Percentiles rank a stretch among this genome's conserved stretches.
phyloP scores from a whole-genome alignment of 441 rosid species.

The Euphorbia schlechtendalii region DNA sequence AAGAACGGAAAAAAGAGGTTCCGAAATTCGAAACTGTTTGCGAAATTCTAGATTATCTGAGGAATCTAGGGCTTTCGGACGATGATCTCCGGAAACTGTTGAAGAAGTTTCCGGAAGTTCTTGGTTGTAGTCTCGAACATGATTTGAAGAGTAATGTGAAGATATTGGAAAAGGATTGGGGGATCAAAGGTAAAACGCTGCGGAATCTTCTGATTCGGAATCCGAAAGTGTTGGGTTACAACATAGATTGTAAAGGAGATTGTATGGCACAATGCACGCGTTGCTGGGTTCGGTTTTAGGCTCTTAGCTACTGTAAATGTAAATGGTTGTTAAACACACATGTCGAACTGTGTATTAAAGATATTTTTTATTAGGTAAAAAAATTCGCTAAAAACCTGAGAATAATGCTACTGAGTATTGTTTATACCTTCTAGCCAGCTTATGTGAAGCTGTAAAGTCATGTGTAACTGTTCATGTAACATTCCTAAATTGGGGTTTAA shows the following conservation, averaged over 20 bases:
- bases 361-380: no score
- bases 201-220: slow-evolving; percentile 59
- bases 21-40: slow-evolving; percentile 45
- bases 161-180: slow-evolving; percentile 71
- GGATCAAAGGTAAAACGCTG: slow-evolving; percentile 61
- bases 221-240: slow-evolving; percentile 81
- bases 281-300: slow-evolving; percentile 75
- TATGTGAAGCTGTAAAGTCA: no score
- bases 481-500: no score
- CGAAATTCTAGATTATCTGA: slow-evolving; percentile 51
- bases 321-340: neutral
- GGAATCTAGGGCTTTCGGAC: slow-evolving; percentile 50
- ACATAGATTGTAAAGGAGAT: slow-evolving; percentile 79
- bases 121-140: slow-evolving; percentile 64
- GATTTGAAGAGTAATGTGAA: slow-evolving; percentile 62
- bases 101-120: slow-evolving; percentile 84
- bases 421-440: no score
- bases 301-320: slow-evolving; percentile 16
- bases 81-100: slow-evolving; percentile 61
- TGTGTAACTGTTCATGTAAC: no score
- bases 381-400: no score
- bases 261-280: slow-evolving; percentile 81
- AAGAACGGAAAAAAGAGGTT: slow-evolving; percentile 56
- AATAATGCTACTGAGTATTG: no score
- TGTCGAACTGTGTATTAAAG: no score